These are phyloP conservation scores for Lactarius vividus DNA, from an alignment of 768 basidiomycete genomes.

Conservation along the genomic window DNA sequence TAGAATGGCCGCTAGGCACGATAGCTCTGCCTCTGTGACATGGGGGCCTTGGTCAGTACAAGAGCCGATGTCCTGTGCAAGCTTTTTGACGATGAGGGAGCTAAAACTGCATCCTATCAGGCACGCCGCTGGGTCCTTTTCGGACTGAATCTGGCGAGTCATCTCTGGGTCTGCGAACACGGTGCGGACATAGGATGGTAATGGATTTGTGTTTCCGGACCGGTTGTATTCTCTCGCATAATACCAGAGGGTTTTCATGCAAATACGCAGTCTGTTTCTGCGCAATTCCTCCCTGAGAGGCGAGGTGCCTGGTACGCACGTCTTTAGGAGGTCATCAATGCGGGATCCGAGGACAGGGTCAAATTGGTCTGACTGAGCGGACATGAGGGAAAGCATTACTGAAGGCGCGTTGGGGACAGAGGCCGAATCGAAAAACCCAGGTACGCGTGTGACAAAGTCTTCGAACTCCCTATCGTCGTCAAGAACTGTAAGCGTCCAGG, in stretches of 20 bases:
- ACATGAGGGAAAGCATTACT: slow-evolving; percentile 1
- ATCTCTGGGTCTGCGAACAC: neutral
- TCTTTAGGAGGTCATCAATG: slow-evolving; percentile 7
- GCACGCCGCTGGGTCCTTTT: neutral
- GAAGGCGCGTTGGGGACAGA: neutral
- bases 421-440: slow-evolving; percentile 7
- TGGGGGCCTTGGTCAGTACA: too few relatives aligned
- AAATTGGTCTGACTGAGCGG: neutral
- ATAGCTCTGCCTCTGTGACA: too few relatives aligned
- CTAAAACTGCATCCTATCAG: neutral
- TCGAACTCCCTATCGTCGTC: slow-evolving; percentile 5
- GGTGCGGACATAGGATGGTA: neutral
- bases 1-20: too few relatives aligned
- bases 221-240: slow-evolving; percentile 8
- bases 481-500: slow-evolving; percentile 13
- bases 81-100: slow-evolving; percentile 2
- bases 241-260: slow-evolving; percentile 12
- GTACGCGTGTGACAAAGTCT: slow-evolving; percentile 9
- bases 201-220: neutral
- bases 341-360: slow-evolving; percentile 13
- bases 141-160: neutral
- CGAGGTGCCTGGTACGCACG: neutral
- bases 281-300: slow-evolving; percentile 2
- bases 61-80: neutral
- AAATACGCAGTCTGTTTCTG: slow-evolving; percentile 4